Evolutionary conservation across 2,329 filamentous ascomycete species (phyloP), one percentile per base, ranked within the genome.

Genomic region (Tricladium varicosporioides): DNA sequence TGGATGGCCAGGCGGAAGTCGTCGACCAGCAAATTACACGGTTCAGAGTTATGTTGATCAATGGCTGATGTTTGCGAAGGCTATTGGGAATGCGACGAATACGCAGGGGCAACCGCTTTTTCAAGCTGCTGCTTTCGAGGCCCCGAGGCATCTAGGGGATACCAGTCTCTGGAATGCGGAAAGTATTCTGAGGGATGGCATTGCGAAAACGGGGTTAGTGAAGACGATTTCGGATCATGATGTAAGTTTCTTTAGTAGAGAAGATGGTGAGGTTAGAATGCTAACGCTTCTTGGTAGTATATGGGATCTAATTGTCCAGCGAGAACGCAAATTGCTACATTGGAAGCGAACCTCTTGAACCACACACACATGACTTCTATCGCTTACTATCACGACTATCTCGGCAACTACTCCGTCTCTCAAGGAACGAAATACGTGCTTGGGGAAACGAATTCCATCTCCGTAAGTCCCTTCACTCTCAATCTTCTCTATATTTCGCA

Each of bases 381-480:
- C 8, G 51, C 61, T n/a, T 61, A 53, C 16, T 61, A 61, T 5
- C 62, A 64, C 48, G 53, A 58, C 15, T 57, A 59, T 16, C 55
- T 64, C 36, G 55, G 45, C 11, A 62, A 62, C 18, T 27, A 43
- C 5, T 60, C 53, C 7, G 58, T 44, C 11, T 49, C 22, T 5
- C 44, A 43, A 1, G 56, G 59, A 10, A 50, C 48, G 4, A 9
- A 22, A 15, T 59, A 59, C 36, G 52, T 65, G 8, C 50, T 62
- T n/a, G 58, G 62, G 9, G 62, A 62, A 45, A 58, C 59, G 10
- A 63, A 63, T 42, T 61, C 56, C 7, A 55, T 61, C 11, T 57
- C 59, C 45, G 22, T 27, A 27, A 27, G 22, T 7, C 22, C 22
- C 7, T 27, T 27, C 22, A 27, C 22, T 27, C 22, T 27, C 22